These are phyloP conservation scores for Naganishia friedmannii DNA, from an alignment of 768 basidiomycete genomes.

Conservation along the genomic window DNA sequence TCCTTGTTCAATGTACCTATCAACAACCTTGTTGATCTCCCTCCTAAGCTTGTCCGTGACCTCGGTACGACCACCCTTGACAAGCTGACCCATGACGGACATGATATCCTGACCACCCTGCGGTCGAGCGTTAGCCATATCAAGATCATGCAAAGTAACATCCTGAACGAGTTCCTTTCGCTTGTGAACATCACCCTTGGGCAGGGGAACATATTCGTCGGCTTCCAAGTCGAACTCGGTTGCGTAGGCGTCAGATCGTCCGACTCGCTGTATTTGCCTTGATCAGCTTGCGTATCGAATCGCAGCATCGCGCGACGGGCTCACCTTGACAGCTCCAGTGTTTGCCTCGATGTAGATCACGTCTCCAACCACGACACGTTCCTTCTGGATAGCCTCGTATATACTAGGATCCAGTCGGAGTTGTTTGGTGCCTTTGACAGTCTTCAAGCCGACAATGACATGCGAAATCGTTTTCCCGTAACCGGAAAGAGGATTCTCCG, in stretches of 20 bases:
- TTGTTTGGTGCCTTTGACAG: constrained; percentile 89
- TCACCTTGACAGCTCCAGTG: constrained; percentile 80
- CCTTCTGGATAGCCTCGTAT: constrained; percentile 95
- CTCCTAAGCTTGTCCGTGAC: constrained; percentile 92
- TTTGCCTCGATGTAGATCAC: constrained; percentile 93
- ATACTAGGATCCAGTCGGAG: constrained; percentile 89
- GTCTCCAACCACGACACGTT: constrained; percentile 92
- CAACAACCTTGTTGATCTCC: constrained; percentile 96
- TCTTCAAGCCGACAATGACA: constrained; percentile 92
- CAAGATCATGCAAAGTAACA: constrained; percentile 88
- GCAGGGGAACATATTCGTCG: constrained; percentile 95
- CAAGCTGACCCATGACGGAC: constrained; percentile 87
- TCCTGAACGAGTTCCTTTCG: constrained; percentile 93
- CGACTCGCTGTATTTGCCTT: constrained; percentile 68
- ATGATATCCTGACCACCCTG: constrained; percentile 92
- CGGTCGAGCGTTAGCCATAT: constrained; percentile 92
- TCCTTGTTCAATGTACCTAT: constrained; percentile 95
- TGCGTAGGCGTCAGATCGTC: constrained; percentile 93
- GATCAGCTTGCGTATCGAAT: not conserved
- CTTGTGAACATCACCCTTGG: constrained; percentile 95
- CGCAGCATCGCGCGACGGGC: constrained; percentile 55
- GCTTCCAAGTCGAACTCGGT: constrained; percentile 97
- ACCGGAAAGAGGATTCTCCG: constrained; percentile 93
- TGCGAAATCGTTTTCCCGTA: constrained; percentile 99
- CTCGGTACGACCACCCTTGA: constrained; percentile 89